Evolutionary conservation across 179 eudicot species (phyloP).

Genomic region (Kewa caespitosa): DNA sequence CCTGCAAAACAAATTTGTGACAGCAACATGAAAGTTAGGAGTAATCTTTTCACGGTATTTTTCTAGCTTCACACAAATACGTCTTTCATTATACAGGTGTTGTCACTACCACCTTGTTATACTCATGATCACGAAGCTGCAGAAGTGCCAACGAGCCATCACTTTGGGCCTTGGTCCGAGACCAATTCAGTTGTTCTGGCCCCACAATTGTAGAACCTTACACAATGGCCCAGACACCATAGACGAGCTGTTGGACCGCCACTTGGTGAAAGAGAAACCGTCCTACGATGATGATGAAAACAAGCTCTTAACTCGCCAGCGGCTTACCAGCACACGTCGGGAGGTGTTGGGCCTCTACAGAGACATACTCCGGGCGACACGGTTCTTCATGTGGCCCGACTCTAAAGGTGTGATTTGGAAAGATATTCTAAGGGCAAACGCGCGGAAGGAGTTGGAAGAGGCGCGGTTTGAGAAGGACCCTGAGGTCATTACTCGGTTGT

Average conservation of each 20-base stretch:
- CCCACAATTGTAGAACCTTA: constrained; percentile 18
- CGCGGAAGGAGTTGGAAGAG: constrained; percentile 76
- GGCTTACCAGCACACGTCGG: constrained; percentile 80
- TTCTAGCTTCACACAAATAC: background rate
- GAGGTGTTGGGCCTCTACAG: constrained; percentile 79
- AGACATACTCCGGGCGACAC: constrained; percentile 76
- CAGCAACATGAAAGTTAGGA: too few species aligned
- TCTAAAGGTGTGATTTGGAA: constrained; percentile 69
- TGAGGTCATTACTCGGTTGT: constrained; percentile 62
- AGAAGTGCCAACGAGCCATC: constrained; percentile 3
- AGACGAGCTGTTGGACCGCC: constrained; percentile 72
- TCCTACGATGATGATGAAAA: constrained; percentile 50
- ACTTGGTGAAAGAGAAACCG: constrained; percentile 47
- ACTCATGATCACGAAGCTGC: constrained; percentile 22
- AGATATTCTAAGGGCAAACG: constrained; percentile 70
- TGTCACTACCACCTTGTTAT: background rate
- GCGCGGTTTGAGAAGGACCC: constrained; percentile 80
- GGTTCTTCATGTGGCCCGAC: constrained; percentile 82
- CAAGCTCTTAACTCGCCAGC: constrained; percentile 51
- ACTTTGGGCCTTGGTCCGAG: constrained; percentile 1
- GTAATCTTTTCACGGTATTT: too few species aligned
- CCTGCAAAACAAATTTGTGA: too few species aligned
- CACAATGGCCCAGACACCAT: constrained; percentile 79
- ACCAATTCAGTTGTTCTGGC: background rate
- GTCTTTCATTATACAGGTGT: background rate